Percentiles rank a stretch among this genome's conserved stretches.
Conservation (phyloP, 2,329 filamentous ascomycete genomes). For the Cladorrhinum sp. region DNA sequence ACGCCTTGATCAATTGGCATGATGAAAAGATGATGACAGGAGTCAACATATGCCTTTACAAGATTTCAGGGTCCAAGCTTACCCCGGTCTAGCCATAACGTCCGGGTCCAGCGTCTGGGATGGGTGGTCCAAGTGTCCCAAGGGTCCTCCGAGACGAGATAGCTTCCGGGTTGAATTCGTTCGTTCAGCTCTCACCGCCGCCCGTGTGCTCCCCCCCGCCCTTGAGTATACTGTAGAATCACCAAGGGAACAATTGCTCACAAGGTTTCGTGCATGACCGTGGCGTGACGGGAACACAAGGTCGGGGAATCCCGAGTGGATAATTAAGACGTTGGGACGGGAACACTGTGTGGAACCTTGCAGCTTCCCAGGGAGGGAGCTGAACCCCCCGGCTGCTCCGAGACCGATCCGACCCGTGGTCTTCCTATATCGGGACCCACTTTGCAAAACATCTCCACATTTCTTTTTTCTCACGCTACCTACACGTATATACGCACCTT, state of each 20-base stretch:
- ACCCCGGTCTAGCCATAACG: not conserved
- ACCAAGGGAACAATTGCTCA: not conserved
- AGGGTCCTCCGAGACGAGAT: not conserved
- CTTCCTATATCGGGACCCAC: too few species aligned
- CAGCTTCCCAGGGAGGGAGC: too few species aligned
- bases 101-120: not conserved
- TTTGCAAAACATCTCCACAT: not conserved
- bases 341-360: too few species aligned
- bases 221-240: too few species aligned
- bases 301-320: conserved; percentile 6
- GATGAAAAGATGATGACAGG: not conserved
- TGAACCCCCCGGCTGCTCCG: not conserved
- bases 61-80: not conserved
- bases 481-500: not conserved
- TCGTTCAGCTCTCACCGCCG: not conserved
- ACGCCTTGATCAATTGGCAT: not conserved
- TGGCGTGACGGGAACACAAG: conserved; percentile 4
- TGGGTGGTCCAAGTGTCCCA: not conserved
- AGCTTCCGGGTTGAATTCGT: not conserved
- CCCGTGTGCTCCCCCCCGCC: too few species aligned
- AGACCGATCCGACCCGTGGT: not conserved
- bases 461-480: not conserved
- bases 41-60: not conserved
- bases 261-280: conserved; percentile 1
- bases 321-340: too few species aligned